phyloP scores from a whole-genome alignment of 805 yeast genomes.

The Teunomyces kruisii region DNA sequence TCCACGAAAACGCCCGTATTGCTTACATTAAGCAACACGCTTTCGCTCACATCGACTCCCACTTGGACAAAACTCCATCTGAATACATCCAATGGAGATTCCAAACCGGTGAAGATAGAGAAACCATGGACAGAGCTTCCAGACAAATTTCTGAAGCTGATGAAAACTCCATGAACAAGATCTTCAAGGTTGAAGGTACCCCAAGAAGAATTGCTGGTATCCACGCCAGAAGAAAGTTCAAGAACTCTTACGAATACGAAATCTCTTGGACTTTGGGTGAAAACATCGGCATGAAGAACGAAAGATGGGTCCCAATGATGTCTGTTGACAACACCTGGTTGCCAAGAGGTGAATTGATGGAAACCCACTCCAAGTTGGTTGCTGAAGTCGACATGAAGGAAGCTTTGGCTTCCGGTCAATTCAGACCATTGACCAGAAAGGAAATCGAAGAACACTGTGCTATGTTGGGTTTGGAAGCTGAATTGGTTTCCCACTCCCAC shows the following conservation, averaged over 20 bases:
- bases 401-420: constrained; percentile 99
- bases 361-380: constrained; percentile 94
- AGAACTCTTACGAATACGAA: constrained; percentile 99
- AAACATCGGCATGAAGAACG: constrained; percentile 97
- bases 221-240: constrained; percentile 98
- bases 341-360: constrained; percentile 99
- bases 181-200: constrained; percentile 98
- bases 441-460: constrained; percentile 99
- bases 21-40: constrained; percentile 99
- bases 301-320: constrained; percentile 99
- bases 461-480: constrained; percentile 97
- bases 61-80: constrained; percentile 98
- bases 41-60: constrained; percentile 98
- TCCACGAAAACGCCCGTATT: constrained; percentile 99
- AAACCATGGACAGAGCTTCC: constrained; percentile 99
- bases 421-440: constrained; percentile 99
- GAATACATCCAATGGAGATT: constrained; percentile 99
- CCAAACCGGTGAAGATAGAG: constrained; percentile 99
- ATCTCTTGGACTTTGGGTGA: constrained; percentile 97
- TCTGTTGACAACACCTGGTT: constrained; percentile 99
- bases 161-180: constrained; percentile 98
- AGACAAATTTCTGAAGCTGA: constrained; percentile 96
- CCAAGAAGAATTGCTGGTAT: constrained; percentile 96
- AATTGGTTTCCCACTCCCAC: constrained; percentile 99
- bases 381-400: constrained; percentile 99